These are phyloP conservation scores for Vararia minispora DNA, from an alignment of 768 basidiomycete species.

Conservation along the genomic window DNA sequence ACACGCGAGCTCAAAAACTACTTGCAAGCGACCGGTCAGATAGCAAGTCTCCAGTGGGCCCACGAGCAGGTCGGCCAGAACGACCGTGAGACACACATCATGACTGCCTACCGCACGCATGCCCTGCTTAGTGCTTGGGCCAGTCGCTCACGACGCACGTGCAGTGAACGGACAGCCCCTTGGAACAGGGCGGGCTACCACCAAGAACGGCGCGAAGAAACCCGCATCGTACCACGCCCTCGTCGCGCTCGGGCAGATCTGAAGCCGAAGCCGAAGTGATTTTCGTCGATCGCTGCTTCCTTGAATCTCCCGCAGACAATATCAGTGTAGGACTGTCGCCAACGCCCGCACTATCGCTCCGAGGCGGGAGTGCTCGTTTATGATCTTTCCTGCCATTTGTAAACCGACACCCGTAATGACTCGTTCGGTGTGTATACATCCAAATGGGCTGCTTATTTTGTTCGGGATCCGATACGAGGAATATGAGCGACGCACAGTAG, in stretches of 20 bases:
- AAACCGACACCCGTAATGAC: too few species aligned
- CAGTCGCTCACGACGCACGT: background rate
- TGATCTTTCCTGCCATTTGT: too few species aligned
- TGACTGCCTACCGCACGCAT: conserved; percentile 6
- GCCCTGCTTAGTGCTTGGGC: background rate
- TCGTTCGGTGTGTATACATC: too few species aligned
- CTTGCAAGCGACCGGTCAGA: conserved; percentile 2
- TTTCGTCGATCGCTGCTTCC: too few species aligned
- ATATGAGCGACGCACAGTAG: too few species aligned
- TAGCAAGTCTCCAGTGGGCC: background rate
- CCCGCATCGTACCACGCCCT: conserved; percentile 6
- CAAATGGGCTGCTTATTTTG: too few species aligned
- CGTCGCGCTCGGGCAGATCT: background rate
- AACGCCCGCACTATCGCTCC: too few species aligned
- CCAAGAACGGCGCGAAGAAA: conserved; percentile 6
- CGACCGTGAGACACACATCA: conserved; percentile 1
- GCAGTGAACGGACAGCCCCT: conserved; percentile 8
- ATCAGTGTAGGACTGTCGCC: too few species aligned
- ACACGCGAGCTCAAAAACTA: conserved; percentile 13
- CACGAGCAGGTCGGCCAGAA: conserved; percentile 3
- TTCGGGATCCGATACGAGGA: too few species aligned
- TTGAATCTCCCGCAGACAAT: too few species aligned
- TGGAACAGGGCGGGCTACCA: conserved; percentile 7
- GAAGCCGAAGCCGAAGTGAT: too few species aligned
- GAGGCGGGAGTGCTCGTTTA: too few species aligned